A percentile compares a stretch with the other conserved stretches of the same genome.
Conservation (phyloP, 257 asterid genomes). For the Jacaranda mimosifolia region DNA sequence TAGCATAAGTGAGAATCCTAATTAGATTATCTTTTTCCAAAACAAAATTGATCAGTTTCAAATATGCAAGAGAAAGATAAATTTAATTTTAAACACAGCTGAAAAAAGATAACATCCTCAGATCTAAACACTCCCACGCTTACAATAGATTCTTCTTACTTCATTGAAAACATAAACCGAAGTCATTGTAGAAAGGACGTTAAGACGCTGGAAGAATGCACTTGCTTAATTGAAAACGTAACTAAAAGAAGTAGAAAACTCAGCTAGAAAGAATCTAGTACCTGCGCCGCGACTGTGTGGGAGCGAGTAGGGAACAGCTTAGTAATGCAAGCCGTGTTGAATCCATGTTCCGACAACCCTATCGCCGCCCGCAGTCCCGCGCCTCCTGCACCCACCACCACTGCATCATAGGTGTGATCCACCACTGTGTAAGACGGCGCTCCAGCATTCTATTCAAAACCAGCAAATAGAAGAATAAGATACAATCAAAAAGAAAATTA, state of each 20-base stretch:
- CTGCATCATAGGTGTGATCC: constrained; percentile 98
- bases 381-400: constrained; percentile 99
- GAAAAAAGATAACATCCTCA: background rate
- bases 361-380: constrained; percentile 99
- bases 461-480: background rate
- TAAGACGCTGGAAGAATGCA: background rate
- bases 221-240: background rate
- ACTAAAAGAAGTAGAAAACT: background rate
- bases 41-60: background rate
- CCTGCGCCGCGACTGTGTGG: constrained; percentile 99
- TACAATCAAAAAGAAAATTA: background rate
- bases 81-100: background rate
- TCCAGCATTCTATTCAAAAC: constrained; percentile 62
- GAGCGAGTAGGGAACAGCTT: constrained; percentile 99
- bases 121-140: background rate
- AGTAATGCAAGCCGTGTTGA: constrained; percentile 98
- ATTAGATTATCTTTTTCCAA: background rate
- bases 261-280: constrained; percentile 31
- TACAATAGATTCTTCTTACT: background rate
- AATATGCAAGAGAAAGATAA: background rate
- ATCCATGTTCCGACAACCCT: constrained; percentile 98
- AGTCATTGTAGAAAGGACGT: background rate
- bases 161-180: background rate
- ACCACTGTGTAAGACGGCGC: constrained; percentile 83
- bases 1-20: background rate